A percentile compares a stretch with the other conserved stretches of the same genome.
phyloP scores from a whole-genome alignment of 345 rosid species.

The Excoecaria cochinchinensis region DNA sequence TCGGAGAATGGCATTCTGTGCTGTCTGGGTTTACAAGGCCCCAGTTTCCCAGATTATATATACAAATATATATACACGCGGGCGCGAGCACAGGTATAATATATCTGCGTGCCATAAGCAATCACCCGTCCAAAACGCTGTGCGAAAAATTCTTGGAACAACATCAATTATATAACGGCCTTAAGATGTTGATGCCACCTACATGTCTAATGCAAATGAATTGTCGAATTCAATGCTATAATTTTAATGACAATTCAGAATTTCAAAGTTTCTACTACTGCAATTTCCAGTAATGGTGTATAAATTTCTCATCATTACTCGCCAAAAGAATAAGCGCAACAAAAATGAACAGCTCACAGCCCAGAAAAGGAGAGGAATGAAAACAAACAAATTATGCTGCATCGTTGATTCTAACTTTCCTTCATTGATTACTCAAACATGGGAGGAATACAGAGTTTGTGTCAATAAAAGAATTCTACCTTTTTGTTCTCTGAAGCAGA shows the following conservation, averaged over 20 bases:
- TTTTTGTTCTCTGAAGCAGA: conserved; percentile 27
- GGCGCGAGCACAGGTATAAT: no score
- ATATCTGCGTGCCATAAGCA: not conserved
- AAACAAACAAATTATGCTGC: not conserved
- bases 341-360: not conserved
- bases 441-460: conserved; percentile 16
- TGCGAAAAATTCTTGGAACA: not conserved
- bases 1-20: not conserved
- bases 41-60: no score
- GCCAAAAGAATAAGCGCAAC: not conserved
- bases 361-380: not conserved
- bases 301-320: not conserved
- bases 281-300: not conserved
- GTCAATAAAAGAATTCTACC: conserved; percentile 42
- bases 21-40: not conserved
- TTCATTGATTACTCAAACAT: conserved; percentile 28
- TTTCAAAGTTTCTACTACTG: not conserved
- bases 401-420: conserved; percentile 22
- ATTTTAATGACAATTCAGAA: not conserved
- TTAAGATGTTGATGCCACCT: not conserved
- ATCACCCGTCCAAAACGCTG: not conserved
- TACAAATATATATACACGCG: no score
- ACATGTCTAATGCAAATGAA: not conserved
- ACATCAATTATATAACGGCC: not conserved
- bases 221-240: not conserved